A percentile compares a stretch with the other conserved stretches of the same genome.
phyloP scores from a whole-genome alignment of 345 rosid species.

The Eucalyptus regnans region DNA sequence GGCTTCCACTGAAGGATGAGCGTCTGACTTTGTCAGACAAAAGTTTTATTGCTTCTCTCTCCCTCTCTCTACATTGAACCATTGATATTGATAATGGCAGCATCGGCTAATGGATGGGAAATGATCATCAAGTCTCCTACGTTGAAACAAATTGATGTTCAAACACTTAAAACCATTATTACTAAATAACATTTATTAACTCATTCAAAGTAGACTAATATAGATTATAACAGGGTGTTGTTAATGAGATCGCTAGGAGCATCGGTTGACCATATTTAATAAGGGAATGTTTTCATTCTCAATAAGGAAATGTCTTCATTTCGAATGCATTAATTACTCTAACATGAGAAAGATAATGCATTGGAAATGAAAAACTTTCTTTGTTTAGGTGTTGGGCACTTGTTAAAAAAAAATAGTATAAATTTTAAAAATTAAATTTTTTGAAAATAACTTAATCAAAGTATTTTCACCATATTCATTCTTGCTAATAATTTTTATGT shows the following conservation, averaged over 20 bases:
- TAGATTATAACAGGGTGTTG: background rate
- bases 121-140: background rate
- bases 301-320: background rate
- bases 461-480: background rate
- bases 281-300: background rate
- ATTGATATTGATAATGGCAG: background rate
- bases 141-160: background rate
- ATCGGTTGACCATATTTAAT: background rate
- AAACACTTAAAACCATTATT: background rate
- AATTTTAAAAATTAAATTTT: background rate
- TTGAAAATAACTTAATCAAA: background rate
- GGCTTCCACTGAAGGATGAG: background rate
- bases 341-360: background rate
- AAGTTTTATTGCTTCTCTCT: background rate
- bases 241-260: background rate
- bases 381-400: background rate
- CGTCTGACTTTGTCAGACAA: background rate
- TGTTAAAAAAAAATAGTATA: too few relatives aligned
- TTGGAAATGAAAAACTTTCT: background rate
- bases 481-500: background rate
- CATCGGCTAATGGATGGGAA: background rate
- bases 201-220: background rate
- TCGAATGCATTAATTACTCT: background rate
- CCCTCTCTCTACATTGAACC: background rate
- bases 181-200: background rate